Conservation (phyloP, 2,329 filamentous ascomycete genomes). For the Tolypocladium amazonense region DNA sequence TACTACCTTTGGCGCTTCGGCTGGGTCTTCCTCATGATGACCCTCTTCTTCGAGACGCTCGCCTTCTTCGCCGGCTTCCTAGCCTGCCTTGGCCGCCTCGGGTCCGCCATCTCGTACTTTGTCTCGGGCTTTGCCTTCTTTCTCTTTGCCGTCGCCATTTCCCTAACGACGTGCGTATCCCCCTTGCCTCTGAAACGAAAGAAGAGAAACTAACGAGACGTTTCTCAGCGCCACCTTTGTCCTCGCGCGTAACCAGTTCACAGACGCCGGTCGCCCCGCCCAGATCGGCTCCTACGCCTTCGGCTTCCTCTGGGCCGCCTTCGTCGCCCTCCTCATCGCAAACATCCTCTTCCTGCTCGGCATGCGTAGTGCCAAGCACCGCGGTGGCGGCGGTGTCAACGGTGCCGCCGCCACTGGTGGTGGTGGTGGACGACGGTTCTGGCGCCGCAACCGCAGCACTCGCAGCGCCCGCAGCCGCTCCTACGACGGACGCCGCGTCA, state of each 20-base stretch:
- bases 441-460: slow-evolving; percentile 19
- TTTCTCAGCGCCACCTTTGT: slow-evolving; percentile 47
- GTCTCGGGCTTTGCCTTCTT: slow-evolving; percentile 51
- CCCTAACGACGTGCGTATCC: slow-evolving; percentile 61
- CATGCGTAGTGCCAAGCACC: slow-evolving; percentile 37
- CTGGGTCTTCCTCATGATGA: slow-evolving; percentile 83
- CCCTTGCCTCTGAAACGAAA: not conserved
- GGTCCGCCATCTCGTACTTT: slow-evolving; percentile 54
- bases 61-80: slow-evolving; percentile 60
- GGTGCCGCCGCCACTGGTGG: slow-evolving; percentile 6
- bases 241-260: slow-evolving; percentile 58
- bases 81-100: slow-evolving; percentile 61
- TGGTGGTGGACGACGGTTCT: slow-evolving; percentile 14
- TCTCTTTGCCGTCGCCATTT: slow-evolving; percentile 55
- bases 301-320: slow-evolving; percentile 67
- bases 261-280: slow-evolving; percentile 41
- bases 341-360: slow-evolving; percentile 58
- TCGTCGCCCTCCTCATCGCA: slow-evolving; percentile 54
- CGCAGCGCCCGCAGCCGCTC: slow-evolving; percentile 27
- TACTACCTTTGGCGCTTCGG: slow-evolving; percentile 86
- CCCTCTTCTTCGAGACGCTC: slow-evolving; percentile 63
- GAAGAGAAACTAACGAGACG: not conserved
- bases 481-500: slow-evolving; percentile 45
- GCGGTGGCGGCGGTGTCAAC: slow-evolving; percentile 13
- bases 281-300: slow-evolving; percentile 57